Conservation (phyloP, 2,329 filamentous ascomycete genomes). For the Arachnomyces sp. region DNA sequence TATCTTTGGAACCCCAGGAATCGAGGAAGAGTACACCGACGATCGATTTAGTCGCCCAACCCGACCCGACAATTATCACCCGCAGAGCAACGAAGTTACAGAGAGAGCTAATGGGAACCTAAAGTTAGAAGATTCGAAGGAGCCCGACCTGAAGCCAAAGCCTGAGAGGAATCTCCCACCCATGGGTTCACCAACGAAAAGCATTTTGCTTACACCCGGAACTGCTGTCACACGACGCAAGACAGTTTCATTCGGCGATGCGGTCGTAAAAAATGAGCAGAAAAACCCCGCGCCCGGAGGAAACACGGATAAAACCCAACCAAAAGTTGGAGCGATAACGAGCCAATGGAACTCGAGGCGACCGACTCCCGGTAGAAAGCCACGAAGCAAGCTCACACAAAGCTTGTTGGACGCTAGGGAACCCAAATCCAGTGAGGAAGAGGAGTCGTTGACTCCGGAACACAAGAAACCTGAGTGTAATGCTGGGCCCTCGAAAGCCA, state of each 20-base stretch:
- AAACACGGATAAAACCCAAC: slow-evolving; percentile 32
- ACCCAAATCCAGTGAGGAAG: slow-evolving; percentile 7
- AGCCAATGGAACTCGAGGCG: slow-evolving; percentile 31
- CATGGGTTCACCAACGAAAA: slow-evolving; percentile 48
- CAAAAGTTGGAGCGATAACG: slow-evolving; percentile 27
- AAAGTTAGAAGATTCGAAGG: background rate
- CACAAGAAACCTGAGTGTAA: slow-evolving; percentile 3
- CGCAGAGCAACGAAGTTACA: slow-evolving; percentile 15
- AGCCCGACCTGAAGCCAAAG: slow-evolving; percentile 7
- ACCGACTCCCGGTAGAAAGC: slow-evolving; percentile 25
- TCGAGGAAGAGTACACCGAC: slow-evolving; percentile 33
- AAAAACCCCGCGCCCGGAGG: slow-evolving; percentile 38
- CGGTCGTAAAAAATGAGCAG: slow-evolving; percentile 48
- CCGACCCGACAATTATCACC: slow-evolving; percentile 12
- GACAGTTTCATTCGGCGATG: slow-evolving; percentile 52
- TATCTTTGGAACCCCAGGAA: slow-evolving; percentile 55
- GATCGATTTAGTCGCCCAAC: slow-evolving; percentile 8
- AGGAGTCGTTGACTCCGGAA: slow-evolving; percentile 9
- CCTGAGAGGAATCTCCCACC: slow-evolving; percentile 17
- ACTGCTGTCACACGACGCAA: slow-evolving; percentile 49
- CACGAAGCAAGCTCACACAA: slow-evolving; percentile 34
- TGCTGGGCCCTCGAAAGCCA: background rate
- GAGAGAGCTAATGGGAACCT: background rate
- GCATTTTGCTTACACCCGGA: slow-evolving; percentile 57
- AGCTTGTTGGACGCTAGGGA: slow-evolving; percentile 33